Conservation (phyloP, 257 asterid genomes). For the Misopates orontium region DNA sequence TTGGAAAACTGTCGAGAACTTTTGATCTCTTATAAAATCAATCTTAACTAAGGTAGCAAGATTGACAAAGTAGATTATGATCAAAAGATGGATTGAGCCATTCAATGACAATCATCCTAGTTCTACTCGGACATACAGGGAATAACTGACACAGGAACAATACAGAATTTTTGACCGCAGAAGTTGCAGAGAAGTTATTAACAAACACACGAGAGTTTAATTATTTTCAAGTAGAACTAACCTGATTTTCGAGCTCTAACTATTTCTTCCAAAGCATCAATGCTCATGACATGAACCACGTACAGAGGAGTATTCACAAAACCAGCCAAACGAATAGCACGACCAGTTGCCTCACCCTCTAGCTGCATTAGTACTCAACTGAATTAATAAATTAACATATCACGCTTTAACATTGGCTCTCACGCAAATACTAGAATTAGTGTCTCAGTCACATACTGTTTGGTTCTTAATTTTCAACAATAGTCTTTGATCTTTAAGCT, state of each 20-base stretch:
- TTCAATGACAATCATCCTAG: too few relatives aligned
- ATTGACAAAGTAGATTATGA: too few relatives aligned
- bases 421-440: neutral
- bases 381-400: constrained; percentile 9
- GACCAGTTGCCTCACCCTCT: constrained; percentile 95
- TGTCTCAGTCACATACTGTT: constrained; percentile 8
- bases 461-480: neutral
- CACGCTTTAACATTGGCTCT: neutral
- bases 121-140: neutral
- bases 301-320: constrained; percentile 90
- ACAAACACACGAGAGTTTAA: neutral
- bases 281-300: constrained; percentile 98
- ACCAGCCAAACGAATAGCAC: constrained; percentile 92
- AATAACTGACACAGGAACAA: constrained; percentile 14
- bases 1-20: too few relatives aligned
- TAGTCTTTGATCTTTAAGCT: neutral
- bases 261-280: constrained; percentile 95
- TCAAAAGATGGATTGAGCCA: too few relatives aligned
- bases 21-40: too few relatives aligned
- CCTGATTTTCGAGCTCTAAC: constrained; percentile 97
- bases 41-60: too few relatives aligned
- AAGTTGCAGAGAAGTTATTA: constrained; percentile 1
- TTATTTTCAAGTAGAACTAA: constrained; percentile 27
- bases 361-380: constrained; percentile 49
- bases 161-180: neutral